Evolutionary conservation across 2,329 filamentous ascomycete species (phyloP), one percentile per base, ranked within the genome.

Genomic region (Cordyceps cateniannulata): DNA sequence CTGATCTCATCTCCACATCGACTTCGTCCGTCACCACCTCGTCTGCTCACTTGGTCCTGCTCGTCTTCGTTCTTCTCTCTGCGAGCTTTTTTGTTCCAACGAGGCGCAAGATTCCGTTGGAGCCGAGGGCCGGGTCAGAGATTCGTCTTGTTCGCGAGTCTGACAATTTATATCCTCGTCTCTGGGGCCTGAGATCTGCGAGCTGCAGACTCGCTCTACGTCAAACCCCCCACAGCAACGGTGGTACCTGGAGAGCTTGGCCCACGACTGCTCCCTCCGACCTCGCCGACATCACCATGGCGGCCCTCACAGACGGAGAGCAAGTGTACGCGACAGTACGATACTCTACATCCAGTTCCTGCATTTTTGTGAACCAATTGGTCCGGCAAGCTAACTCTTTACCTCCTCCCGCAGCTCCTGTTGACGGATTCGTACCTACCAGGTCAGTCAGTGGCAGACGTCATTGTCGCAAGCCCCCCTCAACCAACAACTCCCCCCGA

Each of bases 391-490:
- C 59, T 32, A 51, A 44, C 10, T 52, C 29, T 22, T 49, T 18
- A 5, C 62, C 38, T n/a, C 42, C 47, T 44, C 22, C 54, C 65
- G 69, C 75, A 97, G 93, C 89, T 99, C 74, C 85, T 98, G 61
- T 81, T 96, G 78, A 96, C 85, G 78, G 93, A 99, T 77, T 84
- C 84, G 64, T 99, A 99, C 75, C 85, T 99, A 55, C 93, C 95
- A 73, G 93, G 93, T 96, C 80, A 69, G 93, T 96, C 80, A 69
- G 76, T 73, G 10, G 49, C 32, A 35, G 42, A 55, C 29, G 40
- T 53, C 50, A 53, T 59, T 60, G n/a, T 63, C 54, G 48, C 54
- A 44, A 59, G 59, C 55, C 64, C 35, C 58, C 59, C 51, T n/a
- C 42, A 55, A 25, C 52, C 29, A 49, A 63, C 63, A 62, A 64